A percentile compares a stretch with the other conserved stretches of the same genome.
These are phyloP conservation scores for Globisporangium rhizosaccharum DNA, from an alignment of 352 stramenopile genomes.

Conservation along the genomic window DNA sequence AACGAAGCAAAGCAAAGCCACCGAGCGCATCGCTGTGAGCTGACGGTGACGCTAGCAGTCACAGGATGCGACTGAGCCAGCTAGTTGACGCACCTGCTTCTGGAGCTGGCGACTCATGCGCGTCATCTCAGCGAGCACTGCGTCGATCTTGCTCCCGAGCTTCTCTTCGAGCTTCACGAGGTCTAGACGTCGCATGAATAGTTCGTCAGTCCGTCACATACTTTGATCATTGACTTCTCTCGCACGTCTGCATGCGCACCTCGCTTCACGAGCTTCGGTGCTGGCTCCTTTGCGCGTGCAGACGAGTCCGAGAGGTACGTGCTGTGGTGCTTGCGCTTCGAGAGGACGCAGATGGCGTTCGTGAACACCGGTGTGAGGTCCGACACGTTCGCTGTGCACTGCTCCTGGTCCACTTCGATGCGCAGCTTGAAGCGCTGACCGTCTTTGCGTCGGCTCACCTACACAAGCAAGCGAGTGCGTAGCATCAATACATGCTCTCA, in stretches of 20 bases:
- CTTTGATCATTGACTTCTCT: background rate
- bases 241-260: slow-evolving; percentile 21
- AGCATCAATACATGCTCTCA: background rate
- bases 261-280: slow-evolving; percentile 57
- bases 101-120: slow-evolving; percentile 56
- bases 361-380: slow-evolving; percentile 80
- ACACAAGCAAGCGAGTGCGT: background rate
- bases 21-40: too few relatives aligned
- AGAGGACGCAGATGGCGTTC: slow-evolving; percentile 83
- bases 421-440: slow-evolving; percentile 81
- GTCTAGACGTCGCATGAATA: slow-evolving; percentile 24
- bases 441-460: slow-evolving; percentile 79
- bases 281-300: slow-evolving; percentile 38
- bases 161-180: slow-evolving; percentile 56
- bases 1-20: too few relatives aligned
- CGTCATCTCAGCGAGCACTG: slow-evolving; percentile 41
- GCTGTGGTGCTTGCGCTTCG: slow-evolving; percentile 74
- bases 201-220: background rate
- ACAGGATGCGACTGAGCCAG: background rate
- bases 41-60: background rate
- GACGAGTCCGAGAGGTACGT: slow-evolving; percentile 37
- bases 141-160: slow-evolving; percentile 45
- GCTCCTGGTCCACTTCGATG: slow-evolving; percentile 80
- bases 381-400: slow-evolving; percentile 73
- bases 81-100: slow-evolving; percentile 37